Evolutionary conservation across 352 stramenopile genomes (phyloP), one percentile per base, ranked within the genome.

Genomic region (Albugo laibachii): DNA sequence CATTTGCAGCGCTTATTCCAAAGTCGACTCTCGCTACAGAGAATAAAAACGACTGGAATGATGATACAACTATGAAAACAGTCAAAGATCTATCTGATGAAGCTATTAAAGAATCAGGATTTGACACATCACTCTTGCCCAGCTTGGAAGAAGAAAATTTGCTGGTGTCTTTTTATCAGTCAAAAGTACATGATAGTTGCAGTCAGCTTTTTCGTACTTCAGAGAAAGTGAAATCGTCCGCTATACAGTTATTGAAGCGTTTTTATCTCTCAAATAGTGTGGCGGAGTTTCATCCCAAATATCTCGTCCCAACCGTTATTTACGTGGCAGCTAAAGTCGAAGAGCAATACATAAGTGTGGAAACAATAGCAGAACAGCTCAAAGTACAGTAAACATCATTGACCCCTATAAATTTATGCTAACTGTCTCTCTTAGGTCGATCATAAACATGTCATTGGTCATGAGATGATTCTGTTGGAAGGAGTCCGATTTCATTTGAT

Each of bases 201-300:
- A 87, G 61, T 13, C 69, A 80, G 46, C 62, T 87, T 34, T 92
- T 92, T 58, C 72, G 76, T 18, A 87, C 78, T 41, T 88, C 75
- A 2, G 75, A 92, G 53, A 92, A 88, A 50, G 78, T 92, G 35
- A 87, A 87, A 49, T 83, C 74, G 55, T 86, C 68, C 31, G 76
- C 80, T 11, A 59, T 89, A 48, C 66, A 87, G 56, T 62, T 92
- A 5, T 92, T 79, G 55, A 93, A 93, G 52, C 71, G 80, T 10
- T 93, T 93, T 55, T 93, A 88, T 50, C 57, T 93, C 2, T 84
- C 70, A 14, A 91, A 92, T 57, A 89, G 72, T 38, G 75, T 91
- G 42, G 84, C 87, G 70, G 75, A 89, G 58, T 88, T 89, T 50
- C 78, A 91, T 46, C 80, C 80, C 10, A 89, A 89, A 55, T 84